Evolutionary conservation across 495 filamentous ascomycete genomes (phyloP).

Genomic region (Neurospora tetrasperma): DNA sequence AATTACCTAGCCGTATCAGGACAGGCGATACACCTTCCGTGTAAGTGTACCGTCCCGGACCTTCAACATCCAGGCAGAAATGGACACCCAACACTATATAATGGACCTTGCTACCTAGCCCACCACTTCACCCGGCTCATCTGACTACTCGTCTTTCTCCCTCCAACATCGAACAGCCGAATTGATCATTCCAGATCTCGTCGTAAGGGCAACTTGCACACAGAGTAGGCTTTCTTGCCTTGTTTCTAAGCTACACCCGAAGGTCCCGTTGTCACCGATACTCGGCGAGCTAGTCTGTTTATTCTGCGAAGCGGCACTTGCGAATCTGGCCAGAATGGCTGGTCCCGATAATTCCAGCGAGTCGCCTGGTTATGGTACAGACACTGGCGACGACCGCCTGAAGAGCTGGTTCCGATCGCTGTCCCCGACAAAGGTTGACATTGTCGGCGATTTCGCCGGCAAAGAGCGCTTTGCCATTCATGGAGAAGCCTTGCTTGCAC

Average conservation of each 20-base stretch:
- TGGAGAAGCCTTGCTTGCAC: constrained; percentile 57
- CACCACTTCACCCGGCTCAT: neutral
- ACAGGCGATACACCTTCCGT: neutral
- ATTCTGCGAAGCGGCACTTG: neutral
- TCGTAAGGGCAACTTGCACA: neutral
- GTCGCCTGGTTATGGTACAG: neutral
- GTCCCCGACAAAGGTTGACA: constrained; percentile 36
- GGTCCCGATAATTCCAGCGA: neutral
- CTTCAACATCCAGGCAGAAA: neutral
- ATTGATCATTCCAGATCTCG: neutral
- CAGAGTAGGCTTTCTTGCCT: neutral
- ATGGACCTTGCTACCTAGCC: neutral
- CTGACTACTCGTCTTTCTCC: neutral
- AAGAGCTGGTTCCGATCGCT: neutral
- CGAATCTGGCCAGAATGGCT: neutral
- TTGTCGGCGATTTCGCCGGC: constrained; percentile 66
- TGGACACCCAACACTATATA: neutral
- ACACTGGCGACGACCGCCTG: neutral
- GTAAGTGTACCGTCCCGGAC: neutral
- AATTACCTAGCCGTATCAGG: neutral
- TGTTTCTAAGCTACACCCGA: neutral
- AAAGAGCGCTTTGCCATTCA: constrained; percentile 62
- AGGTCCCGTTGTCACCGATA: neutral
- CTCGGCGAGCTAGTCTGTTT: neutral
- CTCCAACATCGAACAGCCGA: neutral